Evolutionary conservation across 495 filamentous ascomycete genomes (phyloP).

Genomic region (Hypoxylon perforatum): DNA sequence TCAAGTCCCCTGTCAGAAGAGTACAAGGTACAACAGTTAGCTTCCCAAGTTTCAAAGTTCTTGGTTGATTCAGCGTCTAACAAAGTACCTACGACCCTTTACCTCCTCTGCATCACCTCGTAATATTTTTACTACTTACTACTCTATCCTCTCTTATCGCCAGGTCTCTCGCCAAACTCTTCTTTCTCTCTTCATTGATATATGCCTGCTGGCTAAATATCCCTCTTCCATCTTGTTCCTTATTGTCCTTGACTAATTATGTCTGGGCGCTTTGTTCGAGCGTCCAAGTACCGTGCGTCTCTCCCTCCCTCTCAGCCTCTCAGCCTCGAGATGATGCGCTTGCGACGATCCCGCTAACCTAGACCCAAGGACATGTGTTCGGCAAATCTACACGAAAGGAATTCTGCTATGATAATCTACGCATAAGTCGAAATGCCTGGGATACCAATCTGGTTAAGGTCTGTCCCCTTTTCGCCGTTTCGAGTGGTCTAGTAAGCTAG

Average conservation of each 20-base stretch:
- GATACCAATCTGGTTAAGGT: constrained; percentile 98
- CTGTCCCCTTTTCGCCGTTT: constrained; percentile 32
- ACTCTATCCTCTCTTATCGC: constrained; percentile 28
- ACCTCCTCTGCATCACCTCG: constrained; percentile 26
- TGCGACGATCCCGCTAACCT: constrained; percentile 43
- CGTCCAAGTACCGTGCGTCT: constrained; percentile 96
- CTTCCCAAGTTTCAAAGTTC: too few relatives aligned
- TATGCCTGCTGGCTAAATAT: constrained; percentile 6
- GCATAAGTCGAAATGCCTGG: constrained; percentile 96
- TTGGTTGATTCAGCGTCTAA: background rate
- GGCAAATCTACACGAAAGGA: constrained; percentile 93
- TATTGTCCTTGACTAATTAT: constrained; percentile 60
- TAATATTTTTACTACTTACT: constrained; percentile 20
- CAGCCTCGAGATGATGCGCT: constrained; percentile 38
- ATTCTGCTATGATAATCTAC: constrained; percentile 93
- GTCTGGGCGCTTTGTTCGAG: constrained; percentile 97
- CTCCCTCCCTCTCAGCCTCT: constrained; percentile 45
- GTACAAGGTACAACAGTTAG: too few relatives aligned
- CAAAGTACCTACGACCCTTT: background rate
- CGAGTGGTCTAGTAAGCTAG: constrained; percentile 5
- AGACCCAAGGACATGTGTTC: constrained; percentile 88
- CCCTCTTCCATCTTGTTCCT: constrained; percentile 16
- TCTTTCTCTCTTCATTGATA: constrained; percentile 5
- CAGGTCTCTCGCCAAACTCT: constrained; percentile 14
- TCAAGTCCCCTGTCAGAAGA: too few relatives aligned